These are phyloP conservation scores for Talaromyces proteolyticus DNA, from an alignment of 495 filamentous ascomycete genomes.

Conservation along the genomic window DNA sequence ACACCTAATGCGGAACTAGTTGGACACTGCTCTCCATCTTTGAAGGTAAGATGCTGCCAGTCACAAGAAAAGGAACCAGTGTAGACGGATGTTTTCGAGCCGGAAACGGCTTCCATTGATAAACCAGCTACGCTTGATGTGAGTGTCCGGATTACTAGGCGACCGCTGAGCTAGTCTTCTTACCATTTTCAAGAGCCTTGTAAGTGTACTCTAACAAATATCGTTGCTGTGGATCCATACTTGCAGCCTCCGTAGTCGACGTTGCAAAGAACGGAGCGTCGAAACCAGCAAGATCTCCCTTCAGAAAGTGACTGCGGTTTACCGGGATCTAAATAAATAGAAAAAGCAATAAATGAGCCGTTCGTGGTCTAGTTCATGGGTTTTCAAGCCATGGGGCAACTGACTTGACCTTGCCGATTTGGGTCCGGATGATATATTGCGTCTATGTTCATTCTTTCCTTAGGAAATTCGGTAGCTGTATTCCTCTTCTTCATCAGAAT, in stretches of 20 bases:
- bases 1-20: too few relatives aligned
- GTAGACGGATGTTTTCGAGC: conserved; percentile 20
- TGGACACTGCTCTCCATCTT: background rate
- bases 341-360: too few relatives aligned
- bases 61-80: conserved; percentile 16
- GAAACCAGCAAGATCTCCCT: background rate
- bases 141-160: conserved; percentile 11
- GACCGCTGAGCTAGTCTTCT: conserved; percentile 16
- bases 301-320: too few relatives aligned
- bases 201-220: conserved; percentile 47
- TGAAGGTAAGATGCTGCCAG: conserved; percentile 11
- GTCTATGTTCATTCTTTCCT: background rate
- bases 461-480: conserved; percentile 6
- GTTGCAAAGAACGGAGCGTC: conserved; percentile 2
- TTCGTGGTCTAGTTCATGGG: too few relatives aligned
- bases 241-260: conserved; percentile 13
- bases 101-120: conserved; percentile 12
- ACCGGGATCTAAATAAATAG: too few relatives aligned
- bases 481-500: conserved; percentile 13
- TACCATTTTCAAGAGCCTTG: conserved; percentile 47
- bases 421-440: background rate
- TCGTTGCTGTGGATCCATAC: conserved; percentile 33
- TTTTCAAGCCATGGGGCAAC: too few relatives aligned
- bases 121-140: conserved; percentile 19
- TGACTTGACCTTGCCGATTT: too few relatives aligned